Evolutionary conservation across 495 filamentous ascomycete species (phyloP).

Genomic region (Cetradonia linearis): DNA sequence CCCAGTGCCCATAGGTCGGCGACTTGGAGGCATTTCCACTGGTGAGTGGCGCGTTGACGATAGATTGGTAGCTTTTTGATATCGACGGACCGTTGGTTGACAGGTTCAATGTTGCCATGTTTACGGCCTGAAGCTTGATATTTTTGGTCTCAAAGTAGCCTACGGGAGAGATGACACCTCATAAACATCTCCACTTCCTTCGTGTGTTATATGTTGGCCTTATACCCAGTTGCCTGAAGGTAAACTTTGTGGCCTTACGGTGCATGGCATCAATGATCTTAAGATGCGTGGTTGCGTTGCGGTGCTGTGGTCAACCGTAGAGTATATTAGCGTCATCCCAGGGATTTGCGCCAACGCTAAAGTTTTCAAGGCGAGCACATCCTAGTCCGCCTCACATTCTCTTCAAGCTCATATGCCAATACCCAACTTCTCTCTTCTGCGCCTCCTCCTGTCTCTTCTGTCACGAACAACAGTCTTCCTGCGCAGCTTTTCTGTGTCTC

Average conservation of each 20-base stretch:
- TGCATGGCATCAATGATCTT: background rate
- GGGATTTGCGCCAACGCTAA: conserved; percentile 1
- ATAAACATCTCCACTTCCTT: background rate
- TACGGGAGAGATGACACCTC: background rate
- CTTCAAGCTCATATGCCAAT: conserved; percentile 5
- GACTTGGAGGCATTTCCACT: conserved; percentile 55
- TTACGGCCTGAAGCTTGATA: conserved; percentile 15
- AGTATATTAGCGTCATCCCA: background rate
- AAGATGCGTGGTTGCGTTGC: background rate
- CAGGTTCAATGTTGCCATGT: conserved; percentile 86
- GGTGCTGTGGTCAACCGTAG: background rate
- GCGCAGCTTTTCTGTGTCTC: background rate
- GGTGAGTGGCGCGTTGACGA: conserved; percentile 62
- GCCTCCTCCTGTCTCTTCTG: background rate
- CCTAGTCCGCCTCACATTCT: conserved; percentile 11
- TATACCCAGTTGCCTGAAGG: background rate
- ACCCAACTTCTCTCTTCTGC: conserved; percentile 2
- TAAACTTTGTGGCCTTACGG: background rate
- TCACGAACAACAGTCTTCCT: background rate
- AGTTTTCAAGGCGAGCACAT: conserved; percentile 10
- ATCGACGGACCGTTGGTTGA: conserved; percentile 87
- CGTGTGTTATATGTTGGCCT: background rate
- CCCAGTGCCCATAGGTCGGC: conserved; percentile 76
- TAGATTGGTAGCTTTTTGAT: conserved; percentile 79
- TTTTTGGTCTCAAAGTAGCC: background rate